These are phyloP conservation scores for Solanum pinnatisectum DNA, from an alignment of 257 asterid genomes.

Conservation along the genomic window DNA sequence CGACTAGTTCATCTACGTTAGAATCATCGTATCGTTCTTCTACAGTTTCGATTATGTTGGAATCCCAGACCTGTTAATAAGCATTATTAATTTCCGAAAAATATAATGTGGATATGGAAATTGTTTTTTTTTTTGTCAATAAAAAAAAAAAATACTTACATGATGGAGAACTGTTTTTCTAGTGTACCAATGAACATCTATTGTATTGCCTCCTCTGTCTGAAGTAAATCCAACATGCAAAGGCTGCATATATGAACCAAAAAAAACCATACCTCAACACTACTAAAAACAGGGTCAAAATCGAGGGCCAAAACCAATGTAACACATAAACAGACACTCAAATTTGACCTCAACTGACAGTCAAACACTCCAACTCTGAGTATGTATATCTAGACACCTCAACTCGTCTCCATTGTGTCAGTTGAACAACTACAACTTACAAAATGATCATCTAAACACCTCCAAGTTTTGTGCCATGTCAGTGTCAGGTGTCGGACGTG, in stretches of 20 bases:
- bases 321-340: not conserved
- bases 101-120: not conserved
- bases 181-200: slow-evolving; percentile 73
- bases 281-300: not conserved
- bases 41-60: slow-evolving; percentile 61
- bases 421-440: not conserved
- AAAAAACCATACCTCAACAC: not conserved
- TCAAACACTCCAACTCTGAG: not conserved
- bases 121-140: not conserved
- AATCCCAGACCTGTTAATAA: slow-evolving; percentile 60
- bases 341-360: not conserved
- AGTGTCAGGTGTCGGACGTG: not conserved
- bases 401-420: not conserved
- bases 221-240: slow-evolving; percentile 52
- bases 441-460: not conserved
- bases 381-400: not conserved
- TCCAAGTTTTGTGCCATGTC: not conserved
- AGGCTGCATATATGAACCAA: slow-evolving; percentile 39
- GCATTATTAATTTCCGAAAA: not conserved
- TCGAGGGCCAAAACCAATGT: not conserved
- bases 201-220: slow-evolving; percentile 53
- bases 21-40: slow-evolving; percentile 48
- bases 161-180: slow-evolving; percentile 71
- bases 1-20: slow-evolving; percentile 31
- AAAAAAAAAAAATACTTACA: slow-evolving; percentile 21